Evolutionary conservation across 106 monocot genomes (phyloP).

Genomic region (Phalaenopsis equestris): DNA sequence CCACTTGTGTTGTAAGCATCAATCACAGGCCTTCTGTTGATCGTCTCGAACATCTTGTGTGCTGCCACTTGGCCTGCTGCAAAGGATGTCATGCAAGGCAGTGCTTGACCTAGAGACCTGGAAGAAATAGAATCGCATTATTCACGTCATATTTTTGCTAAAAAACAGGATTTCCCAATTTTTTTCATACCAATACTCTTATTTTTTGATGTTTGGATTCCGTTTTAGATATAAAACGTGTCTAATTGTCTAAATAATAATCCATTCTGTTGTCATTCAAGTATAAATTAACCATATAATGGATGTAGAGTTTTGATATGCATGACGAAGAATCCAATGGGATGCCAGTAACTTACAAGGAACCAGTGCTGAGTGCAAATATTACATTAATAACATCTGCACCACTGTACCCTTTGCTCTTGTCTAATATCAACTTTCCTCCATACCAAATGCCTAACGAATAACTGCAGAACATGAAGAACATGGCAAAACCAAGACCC

Average conservation of each 20-base stretch:
- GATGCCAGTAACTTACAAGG: constrained; percentile 28
- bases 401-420: constrained; percentile 55
- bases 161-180: too few relatives aligned
- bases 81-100: constrained; percentile 44
- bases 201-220: too few relatives aligned
- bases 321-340: too few relatives aligned
- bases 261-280: too few relatives aligned
- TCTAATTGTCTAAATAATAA: too few relatives aligned
- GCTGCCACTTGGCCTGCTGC: constrained; percentile 43
- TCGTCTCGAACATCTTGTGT: constrained; percentile 47
- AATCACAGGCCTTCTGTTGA: constrained; percentile 50
- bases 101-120: constrained; percentile 42
- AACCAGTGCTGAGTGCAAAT: constrained; percentile 34
- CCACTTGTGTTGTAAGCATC: constrained; percentile 36
- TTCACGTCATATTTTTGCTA: too few relatives aligned
- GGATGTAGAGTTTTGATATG: too few relatives aligned
- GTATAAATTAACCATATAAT: neutral
- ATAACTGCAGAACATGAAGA: constrained; percentile 34
- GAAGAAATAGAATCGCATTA: too few relatives aligned
- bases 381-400: constrained; percentile 45
- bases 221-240: too few relatives aligned
- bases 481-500: constrained; percentile 25
- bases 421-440: constrained; percentile 37
- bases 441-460: constrained; percentile 68
- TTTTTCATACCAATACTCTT: too few relatives aligned